Evolutionary conservation across 2,329 filamentous ascomycete species (phyloP), one percentile per base, ranked within the genome.

Genomic region (Sclerotinia borealis): DNA sequence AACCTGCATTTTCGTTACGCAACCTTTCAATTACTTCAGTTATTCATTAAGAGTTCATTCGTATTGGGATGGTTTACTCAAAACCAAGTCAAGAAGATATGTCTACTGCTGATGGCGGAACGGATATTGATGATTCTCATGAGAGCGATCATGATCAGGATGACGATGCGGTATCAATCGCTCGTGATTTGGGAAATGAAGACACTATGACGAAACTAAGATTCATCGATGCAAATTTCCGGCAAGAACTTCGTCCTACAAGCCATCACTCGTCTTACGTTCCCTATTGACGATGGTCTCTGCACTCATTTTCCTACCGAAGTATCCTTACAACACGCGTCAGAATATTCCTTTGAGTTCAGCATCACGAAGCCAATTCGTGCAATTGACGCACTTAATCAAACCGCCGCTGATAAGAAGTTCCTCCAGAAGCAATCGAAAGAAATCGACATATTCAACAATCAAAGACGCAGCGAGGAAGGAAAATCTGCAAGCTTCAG

Each of bases 241-340:
- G 77, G 78, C 0, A 76, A 72, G 67, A 74, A 65, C 27, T 77
- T 69, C 10, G 63, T 74, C 34, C 65, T 76, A 36, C 67, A 76
- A 68, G 67, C 72, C 41, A 25, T 76, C 50, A 78, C 76, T 2
- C 68, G 70, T 1, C 65, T 78, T 7, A 72, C 72, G 0, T 78
- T 80, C 59, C 77, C 77, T 31, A 71, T 73, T 1, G 69, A 75
- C 25, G 71, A 71, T 17, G 61, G 66, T 36, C 37, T 56, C 37
- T 59, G 55, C 15, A 59, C 55, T 4, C 29, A 41, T 3, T 59
- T 59, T 11, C 50, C 63, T 3, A 59, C 29, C 27, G 47, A 58
- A 11, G 51, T 59, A 7, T 58, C 50, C 9, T n/a, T 58, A 1
- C 50, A 39, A 61, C 31, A 60, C 49, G 58, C 58, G 10, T 6